Conservation (phyloP, 208 protist species). For the Trypanosoma caninum region DNA sequence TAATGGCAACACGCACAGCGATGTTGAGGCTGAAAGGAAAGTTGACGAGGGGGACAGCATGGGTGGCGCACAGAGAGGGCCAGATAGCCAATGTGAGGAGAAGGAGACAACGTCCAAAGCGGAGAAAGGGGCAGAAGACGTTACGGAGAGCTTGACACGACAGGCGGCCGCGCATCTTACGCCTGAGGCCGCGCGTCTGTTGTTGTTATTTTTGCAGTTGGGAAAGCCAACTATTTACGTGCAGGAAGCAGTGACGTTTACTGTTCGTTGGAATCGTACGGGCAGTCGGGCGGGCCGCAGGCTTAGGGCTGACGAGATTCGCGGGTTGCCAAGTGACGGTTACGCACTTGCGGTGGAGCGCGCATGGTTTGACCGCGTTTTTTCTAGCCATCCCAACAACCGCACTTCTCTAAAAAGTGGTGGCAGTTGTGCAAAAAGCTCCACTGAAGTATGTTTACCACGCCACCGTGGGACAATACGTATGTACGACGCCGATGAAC, state of each 20-base stretch:
- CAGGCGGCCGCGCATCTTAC: constrained; percentile 41
- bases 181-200: constrained; percentile 35
- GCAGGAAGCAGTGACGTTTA: constrained; percentile 46
- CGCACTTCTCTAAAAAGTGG: not conserved
- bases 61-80: not conserved
- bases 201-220: constrained; percentile 43
- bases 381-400: constrained; percentile 31
- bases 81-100: not conserved
- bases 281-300: constrained; percentile 35
- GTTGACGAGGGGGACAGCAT: not conserved
- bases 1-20: not conserved
- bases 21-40: too few relatives aligned
- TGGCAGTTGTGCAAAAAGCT: not conserved
- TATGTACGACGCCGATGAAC: constrained; percentile 59
- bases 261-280: constrained; percentile 51
- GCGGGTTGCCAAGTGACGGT: constrained; percentile 29
- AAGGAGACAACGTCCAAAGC: constrained; percentile 10
- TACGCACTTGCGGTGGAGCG: constrained; percentile 65
- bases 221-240: constrained; percentile 27
- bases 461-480: constrained; percentile 62
- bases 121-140: constrained; percentile 22
- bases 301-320: constrained; percentile 64
- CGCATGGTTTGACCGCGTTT: constrained; percentile 60
- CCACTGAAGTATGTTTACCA: constrained; percentile 18
- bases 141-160: constrained; percentile 7